Evolutionary conservation across 371 early-diverging fungal genomes (phyloP).

Genomic region (Sporodiniella umbellata): DNA sequence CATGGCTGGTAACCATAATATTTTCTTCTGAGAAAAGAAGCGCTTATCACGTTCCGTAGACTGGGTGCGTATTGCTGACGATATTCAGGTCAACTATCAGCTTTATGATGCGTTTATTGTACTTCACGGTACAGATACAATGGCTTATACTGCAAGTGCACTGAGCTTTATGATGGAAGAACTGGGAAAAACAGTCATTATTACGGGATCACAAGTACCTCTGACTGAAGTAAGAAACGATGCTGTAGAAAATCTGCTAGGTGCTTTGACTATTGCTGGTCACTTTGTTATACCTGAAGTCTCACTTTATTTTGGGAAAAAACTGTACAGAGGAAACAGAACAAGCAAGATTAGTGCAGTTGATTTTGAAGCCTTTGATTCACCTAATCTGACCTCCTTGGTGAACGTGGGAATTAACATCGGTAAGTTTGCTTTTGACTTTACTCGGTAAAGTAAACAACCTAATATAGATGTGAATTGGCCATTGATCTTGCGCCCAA

Average conservation of each 20-base stretch:
- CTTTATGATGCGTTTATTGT: slow-evolving; percentile 93
- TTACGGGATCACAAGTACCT: slow-evolving; percentile 96
- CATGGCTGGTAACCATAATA: slow-evolving; percentile 61
- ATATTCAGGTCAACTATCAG: slow-evolving; percentile 92
- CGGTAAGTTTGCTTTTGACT: slow-evolving; percentile 39
- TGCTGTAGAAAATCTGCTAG: slow-evolving; percentile 93
- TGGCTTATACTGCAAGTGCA: slow-evolving; percentile 93
- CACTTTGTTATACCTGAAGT: slow-evolving; percentile 98
- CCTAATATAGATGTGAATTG: slow-evolving; percentile 90
- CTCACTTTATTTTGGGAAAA: slow-evolving; percentile 89
- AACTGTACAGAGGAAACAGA: slow-evolving; percentile 94
- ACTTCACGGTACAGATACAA: slow-evolving; percentile 93
- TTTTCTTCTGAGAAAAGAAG: no score
- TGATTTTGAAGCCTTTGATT: slow-evolving; percentile 95
- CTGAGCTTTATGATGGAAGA: slow-evolving; percentile 96
- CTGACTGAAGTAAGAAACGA: slow-evolving; percentile 96
- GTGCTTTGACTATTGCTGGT: slow-evolving; percentile 87
- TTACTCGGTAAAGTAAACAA: no score
- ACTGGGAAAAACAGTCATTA: slow-evolving; percentile 93
- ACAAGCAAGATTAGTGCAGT: slow-evolving; percentile 91
- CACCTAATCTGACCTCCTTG: slow-evolving; percentile 88
- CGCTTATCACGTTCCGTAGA: no score
- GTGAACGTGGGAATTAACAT: slow-evolving; percentile 94
- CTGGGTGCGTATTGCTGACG: slow-evolving; percentile 94
- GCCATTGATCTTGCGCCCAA: slow-evolving; percentile 85